Evolutionary conservation across 139 green algal species (phyloP).

Genomic region (Helicosporidium sp.): DNA sequence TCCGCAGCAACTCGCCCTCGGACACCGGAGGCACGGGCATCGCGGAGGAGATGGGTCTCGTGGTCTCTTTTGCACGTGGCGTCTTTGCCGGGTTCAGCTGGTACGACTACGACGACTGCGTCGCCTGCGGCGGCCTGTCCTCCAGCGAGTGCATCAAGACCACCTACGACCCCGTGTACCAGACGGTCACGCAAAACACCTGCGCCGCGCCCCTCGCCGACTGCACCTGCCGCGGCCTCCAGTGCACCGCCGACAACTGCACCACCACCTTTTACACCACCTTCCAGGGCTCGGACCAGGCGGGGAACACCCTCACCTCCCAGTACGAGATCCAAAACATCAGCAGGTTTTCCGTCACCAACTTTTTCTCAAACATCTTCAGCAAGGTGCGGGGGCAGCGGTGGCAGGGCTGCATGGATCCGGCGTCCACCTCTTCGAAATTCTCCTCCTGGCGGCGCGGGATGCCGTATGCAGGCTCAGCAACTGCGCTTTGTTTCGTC

Average conservation of each 20-base stretch:
- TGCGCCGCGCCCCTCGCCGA: background rate
- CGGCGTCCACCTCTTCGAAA: background rate
- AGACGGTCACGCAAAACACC: conserved; percentile 3
- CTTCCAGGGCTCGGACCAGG: conserved; percentile 12
- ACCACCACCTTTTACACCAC: conserved; percentile 13
- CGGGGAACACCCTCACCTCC: conserved; percentile 9
- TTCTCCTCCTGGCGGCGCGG: background rate
- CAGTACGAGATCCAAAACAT: conserved; percentile 18
- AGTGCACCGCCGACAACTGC: conserved; percentile 15
- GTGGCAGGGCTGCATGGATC: background rate
- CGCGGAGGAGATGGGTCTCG: conserved; percentile 14
- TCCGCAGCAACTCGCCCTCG: conserved; percentile 4
- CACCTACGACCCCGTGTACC: conserved; percentile 2
- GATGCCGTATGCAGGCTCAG: background rate
- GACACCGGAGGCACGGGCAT: conserved; percentile 13
- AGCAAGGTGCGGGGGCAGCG: background rate
- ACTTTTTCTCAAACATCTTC: conserved; percentile 1
- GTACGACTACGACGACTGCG: conserved; percentile 23
- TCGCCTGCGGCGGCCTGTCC: conserved; percentile 9
- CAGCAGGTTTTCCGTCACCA: conserved; percentile 17
- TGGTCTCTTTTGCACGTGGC: conserved; percentile 13
- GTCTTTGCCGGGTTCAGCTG: conserved; percentile 11
- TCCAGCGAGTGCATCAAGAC: conserved; percentile 2
- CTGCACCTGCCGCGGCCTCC: conserved; percentile 6
- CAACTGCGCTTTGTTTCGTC: background rate